A percentile compares a stretch with the other conserved stretches of the same genome.
Conservation (phyloP, 2,329 filamentous ascomycete species). For the Neonectria hederae region DNA sequence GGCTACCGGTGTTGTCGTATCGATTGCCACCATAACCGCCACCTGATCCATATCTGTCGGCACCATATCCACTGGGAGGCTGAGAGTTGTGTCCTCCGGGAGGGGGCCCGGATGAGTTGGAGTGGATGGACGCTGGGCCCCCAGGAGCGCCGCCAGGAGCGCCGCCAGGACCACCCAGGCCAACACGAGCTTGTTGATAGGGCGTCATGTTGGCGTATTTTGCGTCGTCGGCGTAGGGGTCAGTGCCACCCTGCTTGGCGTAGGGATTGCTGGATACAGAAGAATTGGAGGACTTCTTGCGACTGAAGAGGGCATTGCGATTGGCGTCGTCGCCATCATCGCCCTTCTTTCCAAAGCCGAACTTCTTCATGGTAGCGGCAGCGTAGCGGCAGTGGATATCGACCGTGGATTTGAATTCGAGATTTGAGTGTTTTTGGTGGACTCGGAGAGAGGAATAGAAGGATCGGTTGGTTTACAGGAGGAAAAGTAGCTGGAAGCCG, state of each 20-base stretch:
- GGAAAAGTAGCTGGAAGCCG: constrained; percentile 10
- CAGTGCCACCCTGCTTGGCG: constrained; percentile 59
- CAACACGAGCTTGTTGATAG: constrained; percentile 55
- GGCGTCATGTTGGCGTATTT: constrained; percentile 57
- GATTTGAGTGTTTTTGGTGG: constrained; percentile 1
- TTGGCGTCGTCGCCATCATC: constrained; percentile 60
- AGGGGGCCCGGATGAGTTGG: constrained; percentile 36
- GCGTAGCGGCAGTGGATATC: neutral
- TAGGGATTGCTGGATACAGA: constrained; percentile 65
- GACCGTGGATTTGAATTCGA: neutral
- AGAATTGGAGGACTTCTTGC: constrained; percentile 62
- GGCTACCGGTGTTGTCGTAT: constrained; percentile 55
- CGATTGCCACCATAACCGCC: constrained; percentile 63
- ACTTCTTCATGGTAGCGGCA: constrained; percentile 63
- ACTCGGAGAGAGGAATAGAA: constrained; percentile 10
- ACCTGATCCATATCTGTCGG: constrained; percentile 61
- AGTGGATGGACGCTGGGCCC: constrained; percentile 45
- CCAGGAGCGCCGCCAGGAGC: constrained; percentile 49
- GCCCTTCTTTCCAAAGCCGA: constrained; percentile 66
- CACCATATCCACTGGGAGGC: constrained; percentile 58
- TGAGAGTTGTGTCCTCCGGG: constrained; percentile 37
- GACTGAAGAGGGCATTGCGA: constrained; percentile 62
- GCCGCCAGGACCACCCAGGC: constrained; percentile 44
- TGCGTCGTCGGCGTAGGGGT: constrained; percentile 63
- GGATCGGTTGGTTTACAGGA: constrained; percentile 29